These are phyloP conservation scores for Pseudevernia furfuracea DNA, from an alignment of 495 filamentous ascomycete species.

Conservation along the genomic window DNA sequence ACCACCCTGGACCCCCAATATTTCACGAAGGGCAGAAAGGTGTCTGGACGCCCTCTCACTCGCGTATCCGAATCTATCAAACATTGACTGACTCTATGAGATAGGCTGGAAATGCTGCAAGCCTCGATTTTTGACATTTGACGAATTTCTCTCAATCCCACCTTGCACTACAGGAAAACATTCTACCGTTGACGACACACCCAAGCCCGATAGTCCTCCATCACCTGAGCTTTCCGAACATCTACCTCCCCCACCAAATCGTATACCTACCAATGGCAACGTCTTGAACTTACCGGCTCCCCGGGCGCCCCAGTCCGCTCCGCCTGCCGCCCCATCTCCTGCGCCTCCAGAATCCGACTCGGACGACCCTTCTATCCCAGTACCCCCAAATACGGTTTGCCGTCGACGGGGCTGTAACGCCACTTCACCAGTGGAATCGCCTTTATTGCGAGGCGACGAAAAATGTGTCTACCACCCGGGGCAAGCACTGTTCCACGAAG, in stretches of 20 bases:
- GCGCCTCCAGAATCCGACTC: slow-evolving; percentile 74
- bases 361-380: slow-evolving; percentile 65
- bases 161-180: slow-evolving; percentile 94
- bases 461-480: slow-evolving; percentile 41
- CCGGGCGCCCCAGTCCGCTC: slow-evolving; percentile 45
- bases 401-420: slow-evolving; percentile 66
- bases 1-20: slow-evolving; percentile 87
- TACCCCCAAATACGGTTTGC: slow-evolving; percentile 66
- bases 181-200: slow-evolving; percentile 74
- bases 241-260: slow-evolving; percentile 26
- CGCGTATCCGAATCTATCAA: slow-evolving; percentile 12
- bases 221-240: slow-evolving; percentile 30
- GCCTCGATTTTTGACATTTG: slow-evolving; percentile 92
- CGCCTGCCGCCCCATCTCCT: slow-evolving; percentile 51
- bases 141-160: slow-evolving; percentile 91
- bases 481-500: slow-evolving; percentile 83
- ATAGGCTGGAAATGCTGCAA: slow-evolving; percentile 99
- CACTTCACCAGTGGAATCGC: slow-evolving; percentile 47
- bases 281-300: slow-evolving; percentile 38
- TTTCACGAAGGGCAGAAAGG: slow-evolving; percentile 99
- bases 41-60: slow-evolving; percentile 40
- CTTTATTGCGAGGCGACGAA: slow-evolving; percentile 52
- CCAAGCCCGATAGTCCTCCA: slow-evolving; percentile 46
- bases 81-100: slow-evolving; percentile 16
- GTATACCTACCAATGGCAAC: slow-evolving; percentile 15